phyloP scores from a whole-genome alignment of 495 filamentous ascomycete genomes.

The Hyphodiscus hymeniophilus region DNA sequence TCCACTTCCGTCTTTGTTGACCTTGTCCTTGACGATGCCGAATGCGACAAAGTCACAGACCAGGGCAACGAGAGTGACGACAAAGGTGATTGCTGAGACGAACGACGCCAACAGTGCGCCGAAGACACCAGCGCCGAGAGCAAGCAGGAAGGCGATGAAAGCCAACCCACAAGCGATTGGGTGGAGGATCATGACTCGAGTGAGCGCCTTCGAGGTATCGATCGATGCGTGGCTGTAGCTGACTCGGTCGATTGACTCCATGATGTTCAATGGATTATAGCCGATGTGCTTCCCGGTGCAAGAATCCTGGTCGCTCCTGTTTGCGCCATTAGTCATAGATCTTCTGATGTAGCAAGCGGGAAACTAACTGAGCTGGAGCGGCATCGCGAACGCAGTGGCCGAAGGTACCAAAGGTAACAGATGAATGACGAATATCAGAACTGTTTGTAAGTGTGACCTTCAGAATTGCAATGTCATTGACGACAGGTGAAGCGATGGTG shows the following conservation, averaged over 20 bases:
- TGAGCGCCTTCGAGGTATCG: conserved; percentile 39
- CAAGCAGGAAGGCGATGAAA: conserved; percentile 51
- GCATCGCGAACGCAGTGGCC: conserved; percentile 43
- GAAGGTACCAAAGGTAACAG: conserved; percentile 48
- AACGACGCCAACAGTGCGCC: conserved; percentile 43
- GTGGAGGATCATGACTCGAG: conserved; percentile 51
- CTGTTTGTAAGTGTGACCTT: conserved; percentile 36
- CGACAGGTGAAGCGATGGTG: conserved; percentile 49
- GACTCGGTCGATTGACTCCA: conserved; percentile 28
- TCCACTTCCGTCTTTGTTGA: conserved; percentile 32
- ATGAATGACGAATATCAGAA: conserved; percentile 12
- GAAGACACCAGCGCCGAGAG: conserved; percentile 43
- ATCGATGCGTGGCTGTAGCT: conserved; percentile 30
- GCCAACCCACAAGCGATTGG: conserved; percentile 47
- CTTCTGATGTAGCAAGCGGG: background rate
- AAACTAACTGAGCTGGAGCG: conserved; percentile 11
- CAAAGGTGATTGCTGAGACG: conserved; percentile 40
- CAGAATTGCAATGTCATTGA: conserved; percentile 41
- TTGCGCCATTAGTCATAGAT: background rate
- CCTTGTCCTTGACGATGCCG: conserved; percentile 39
- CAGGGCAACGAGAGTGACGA: conserved; percentile 45
- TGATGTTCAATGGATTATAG: conserved; percentile 41
- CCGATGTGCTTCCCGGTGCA: conserved; percentile 40
- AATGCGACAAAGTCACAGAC: conserved; percentile 49
- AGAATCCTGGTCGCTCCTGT: conserved; percentile 28